Base-by-base conservation (phyloP, 352 stramenopile genomes). In the Thalassiosira exigua region DNA sequence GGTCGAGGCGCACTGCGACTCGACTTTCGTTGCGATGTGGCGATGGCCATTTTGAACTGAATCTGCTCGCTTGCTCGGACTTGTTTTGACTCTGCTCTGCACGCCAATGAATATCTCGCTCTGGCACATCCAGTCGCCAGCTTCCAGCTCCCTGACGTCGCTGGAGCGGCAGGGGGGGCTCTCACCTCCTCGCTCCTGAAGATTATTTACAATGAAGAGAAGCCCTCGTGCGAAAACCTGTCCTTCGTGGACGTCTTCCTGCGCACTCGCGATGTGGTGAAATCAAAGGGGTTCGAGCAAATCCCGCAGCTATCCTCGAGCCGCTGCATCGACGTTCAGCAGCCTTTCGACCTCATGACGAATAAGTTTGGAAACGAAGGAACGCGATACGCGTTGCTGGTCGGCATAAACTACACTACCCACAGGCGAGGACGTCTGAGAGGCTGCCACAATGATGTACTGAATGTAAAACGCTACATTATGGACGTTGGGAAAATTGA, bases 331-430 rank as follows among this genome's bases (percentile, higher is more conserved):
- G 80, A 91, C 60, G 82, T 89, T 0, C 71, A 78, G 24, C 50
- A 81, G 21, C 62, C 69, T 17, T 83, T 91, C 33, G n/a, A n/a
- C n/a, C 21, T 78, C 12, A 88, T 91, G 66, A 76, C 85, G n/a
- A 60, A 72, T 4, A 44, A 7, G 36, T 7, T 14, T 14, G 59
- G 39, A 4, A 53, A 64, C 24, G 9, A 4, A 2, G 58, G 60
- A 26, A 62, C 64, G 22, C 19, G 52, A 52, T 53, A 77, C 26
- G 85, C 85, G 7, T 48, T 91, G 21, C 69, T 91, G 36, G 86
- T 91, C 61, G 85, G 85, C 27, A 91, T 91, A 46, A 91, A 91
- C 53, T 91, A 91, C 66, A 60, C 53, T 41, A 81, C 71, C 61
- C 71, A 88, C 41, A 39, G 76, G 46, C 39, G n/a, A n/a, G 46